Base-by-base conservation (phyloP, 139 green algal genomes). In the Picochlorum costavermella region DNA sequence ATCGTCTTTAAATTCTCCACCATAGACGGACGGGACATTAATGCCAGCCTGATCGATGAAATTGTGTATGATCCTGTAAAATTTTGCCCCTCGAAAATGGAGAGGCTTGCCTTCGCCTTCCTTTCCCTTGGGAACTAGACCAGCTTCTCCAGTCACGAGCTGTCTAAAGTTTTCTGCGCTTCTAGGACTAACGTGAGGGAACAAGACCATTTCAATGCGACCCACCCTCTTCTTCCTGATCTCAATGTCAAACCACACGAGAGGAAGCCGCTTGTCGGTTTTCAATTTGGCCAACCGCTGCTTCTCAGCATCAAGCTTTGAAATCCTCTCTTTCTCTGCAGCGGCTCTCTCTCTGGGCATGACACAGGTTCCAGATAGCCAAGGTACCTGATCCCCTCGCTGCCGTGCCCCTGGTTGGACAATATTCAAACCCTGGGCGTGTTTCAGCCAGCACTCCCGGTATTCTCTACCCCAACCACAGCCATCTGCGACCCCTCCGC, bases 111-210 rank as follows among this genome's bases (percentile, higher is more conserved):
- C 14, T 56, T 36, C 28, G 16, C 58, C 58, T 1, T 64, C 58
- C 14, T 50, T 31, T 51, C 20, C 25, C 25, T 51, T 23, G 58
- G 58, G 58, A 59, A 31, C 58, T 2, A 31, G 10, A 2, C 58
- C 58, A 57, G 58, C 58, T 31, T 66, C 60, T 14, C 60, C 60
- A n/a, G 60, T 66, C 3, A 30, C 13, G 20, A 62, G 25, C 8
- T 58, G 33, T 14, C 83, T 50, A 63, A 86, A 82, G 66, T 84
- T 89, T 56, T 89, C 83, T 3, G 83, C 67, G 1, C 60, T 50
- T 6, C 75, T 60, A 2, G 74, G 74, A 14, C 25, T 45, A 61
- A 73, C 36, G 50, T 81, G 61, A 4, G 65, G 25, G 44, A 80
- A 81, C 12, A 81, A 65, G 25, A 79, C 70, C 58, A 72, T 61